Conservation (phyloP, 257 asterid genomes). For the Lantana camara region DNA sequence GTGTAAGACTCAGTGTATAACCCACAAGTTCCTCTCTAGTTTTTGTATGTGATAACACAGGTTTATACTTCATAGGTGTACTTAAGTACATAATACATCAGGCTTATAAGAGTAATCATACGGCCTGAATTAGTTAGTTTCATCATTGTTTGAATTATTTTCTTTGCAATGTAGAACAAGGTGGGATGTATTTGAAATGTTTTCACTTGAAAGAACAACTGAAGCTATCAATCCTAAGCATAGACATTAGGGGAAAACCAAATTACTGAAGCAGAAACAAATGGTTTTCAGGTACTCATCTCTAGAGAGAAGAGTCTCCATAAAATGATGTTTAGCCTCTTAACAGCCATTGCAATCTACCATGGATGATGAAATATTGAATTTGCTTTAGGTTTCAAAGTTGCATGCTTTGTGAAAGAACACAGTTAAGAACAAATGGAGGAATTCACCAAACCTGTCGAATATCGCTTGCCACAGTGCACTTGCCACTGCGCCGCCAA, state of each 20-base stretch:
- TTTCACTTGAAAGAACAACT: not conserved
- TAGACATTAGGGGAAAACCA: too few species aligned
- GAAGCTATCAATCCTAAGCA: too few species aligned
- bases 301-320: too few species aligned
- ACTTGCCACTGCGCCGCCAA: not conserved
- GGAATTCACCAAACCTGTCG: not conserved
- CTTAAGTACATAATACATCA: too few species aligned
- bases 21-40: not conserved
- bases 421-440: not conserved
- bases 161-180: not conserved
- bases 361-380: not conserved
- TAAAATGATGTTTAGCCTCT: not conserved
- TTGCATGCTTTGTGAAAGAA: not conserved
- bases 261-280: not conserved
- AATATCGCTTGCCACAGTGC: too few species aligned
- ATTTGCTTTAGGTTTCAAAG: not conserved
- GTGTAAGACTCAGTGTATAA: too few species aligned
- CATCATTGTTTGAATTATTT: too few species aligned
- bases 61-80: too few species aligned
- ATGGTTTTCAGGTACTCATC: not conserved
- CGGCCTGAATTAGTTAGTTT: not conserved
- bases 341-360: not conserved
- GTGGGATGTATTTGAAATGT: not conserved
- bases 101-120: too few species aligned
- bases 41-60: too few species aligned